Evolutionary conservation across 148 eudicot genomes (phyloP).

Genomic region (Fagopyrum tataricum): DNA sequence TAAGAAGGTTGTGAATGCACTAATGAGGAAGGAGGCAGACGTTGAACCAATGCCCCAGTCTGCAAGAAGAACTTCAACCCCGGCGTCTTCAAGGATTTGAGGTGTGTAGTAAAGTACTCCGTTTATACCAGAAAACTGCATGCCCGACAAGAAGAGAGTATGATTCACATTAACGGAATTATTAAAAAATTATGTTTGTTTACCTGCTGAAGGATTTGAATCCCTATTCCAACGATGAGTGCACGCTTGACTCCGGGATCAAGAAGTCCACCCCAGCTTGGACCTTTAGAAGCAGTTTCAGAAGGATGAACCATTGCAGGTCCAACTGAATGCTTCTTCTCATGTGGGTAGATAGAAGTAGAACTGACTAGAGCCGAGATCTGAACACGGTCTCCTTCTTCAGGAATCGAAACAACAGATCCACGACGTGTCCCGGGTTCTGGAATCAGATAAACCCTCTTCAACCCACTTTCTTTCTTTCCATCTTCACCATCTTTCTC

Average conservation of each 20-base stretch:
- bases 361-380: slow-evolving; percentile 53
- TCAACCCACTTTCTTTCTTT: slow-evolving; percentile 36
- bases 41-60: slow-evolving; percentile 49
- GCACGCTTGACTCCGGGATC: slow-evolving; percentile 77
- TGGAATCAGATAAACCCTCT: slow-evolving; percentile 50
- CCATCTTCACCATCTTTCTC: slow-evolving; percentile 58
- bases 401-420: slow-evolving; percentile 42
- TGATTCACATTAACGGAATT: too few species aligned
- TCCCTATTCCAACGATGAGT: slow-evolving; percentile 64
- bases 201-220: slow-evolving; percentile 87
- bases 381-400: slow-evolving; percentile 31
- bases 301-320: slow-evolving; percentile 65
- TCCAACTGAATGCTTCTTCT: slow-evolving; percentile 41
- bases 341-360: slow-evolving; percentile 37
- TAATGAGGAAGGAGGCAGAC: slow-evolving; percentile 67
- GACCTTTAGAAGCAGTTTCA: slow-evolving; percentile 27
- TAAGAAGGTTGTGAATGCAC: slow-evolving; percentile 58
- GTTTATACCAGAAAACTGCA: slow-evolving; percentile 76
- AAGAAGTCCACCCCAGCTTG: slow-evolving; percentile 60
- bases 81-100: slow-evolving; percentile 69
- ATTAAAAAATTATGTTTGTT: too few species aligned
- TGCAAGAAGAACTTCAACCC: slow-evolving; percentile 62
- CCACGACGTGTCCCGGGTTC: slow-evolving; percentile 41
- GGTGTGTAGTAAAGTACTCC: slow-evolving; percentile 77
- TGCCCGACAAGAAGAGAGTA: background rate